Evolutionary conservation across 106 monocot species (phyloP), one percentile per base, ranked within the genome.

Genomic region (Iris macrosiphon): DNA sequence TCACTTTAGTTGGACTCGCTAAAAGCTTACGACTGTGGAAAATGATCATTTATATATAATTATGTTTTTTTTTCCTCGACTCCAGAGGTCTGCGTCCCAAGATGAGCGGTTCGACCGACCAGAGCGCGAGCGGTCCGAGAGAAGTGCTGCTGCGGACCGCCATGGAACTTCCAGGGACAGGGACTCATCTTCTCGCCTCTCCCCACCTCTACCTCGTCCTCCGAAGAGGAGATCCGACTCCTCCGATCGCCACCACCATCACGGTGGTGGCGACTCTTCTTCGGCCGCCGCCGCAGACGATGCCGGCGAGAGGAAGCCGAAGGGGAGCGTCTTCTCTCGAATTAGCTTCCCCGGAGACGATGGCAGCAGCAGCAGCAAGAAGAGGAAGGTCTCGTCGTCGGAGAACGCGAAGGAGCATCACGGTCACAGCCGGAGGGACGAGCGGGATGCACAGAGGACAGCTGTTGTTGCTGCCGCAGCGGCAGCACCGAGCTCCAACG

Each of bases 291-390:
- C 31, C 11, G 35, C 26, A 19, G 52, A 9, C 17, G 22, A 27
- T 3, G 39, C 30, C 0, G 39, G 46, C 37, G 20, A 77, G 77
- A 38, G 44, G 50, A 88, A 78, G 67, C 69, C 68, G 25, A 87
- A 87, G 68, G 68, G 52, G 9, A 85, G 85, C 24, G 85, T 85
- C n/a, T 85, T 85, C 70, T 80, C 85, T 4, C 79, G 86, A 34
- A 87, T 77, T 57, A 87, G 80, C 70, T 77, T 85, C 69, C 80
- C 80, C 30, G 25, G 30, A 21, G 15, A 10, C 28, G 60, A 13
- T 49, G 49, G 1, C 26, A 54, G 18, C 29, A 19, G 18, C 21
- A 55, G 37, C 34, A 35, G 58, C 26, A 71, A 65, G 52, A 76
- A 66, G 70, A 68, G 22, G 72, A 55, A 37, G 40, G 14, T 63